A percentile compares a stretch with the other conserved stretches of the same genome.
Evolutionary conservation across 176 grass and related monocot genomes (phyloP).

Genomic region (Thalia dealbata): DNA sequence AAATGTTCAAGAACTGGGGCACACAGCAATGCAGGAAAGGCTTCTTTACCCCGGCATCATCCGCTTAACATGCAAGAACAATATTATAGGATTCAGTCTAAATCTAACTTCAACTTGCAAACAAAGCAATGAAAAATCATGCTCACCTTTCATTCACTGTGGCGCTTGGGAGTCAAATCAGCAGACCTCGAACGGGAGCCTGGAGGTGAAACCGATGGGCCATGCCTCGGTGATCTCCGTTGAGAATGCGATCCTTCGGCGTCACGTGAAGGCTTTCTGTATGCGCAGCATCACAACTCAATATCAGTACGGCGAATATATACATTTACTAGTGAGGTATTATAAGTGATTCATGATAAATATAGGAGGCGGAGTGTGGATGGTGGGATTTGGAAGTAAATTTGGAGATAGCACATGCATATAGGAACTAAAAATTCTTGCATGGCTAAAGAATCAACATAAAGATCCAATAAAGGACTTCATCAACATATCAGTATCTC

Average conservation of each 20-base stretch:
- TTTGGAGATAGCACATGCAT: no score
- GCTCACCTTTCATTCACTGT: conserved; percentile 19
- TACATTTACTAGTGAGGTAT: neutral
- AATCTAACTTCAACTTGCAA: neutral
- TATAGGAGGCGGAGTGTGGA: no score
- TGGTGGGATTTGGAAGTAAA: no score
- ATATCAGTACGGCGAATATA: neutral
- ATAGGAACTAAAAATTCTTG: no score
- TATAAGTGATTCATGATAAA: neutral
- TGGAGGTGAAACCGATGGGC: conserved; percentile 33
- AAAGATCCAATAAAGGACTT: no score
- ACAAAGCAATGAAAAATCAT: neutral
- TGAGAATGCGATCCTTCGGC: conserved; percentile 29
- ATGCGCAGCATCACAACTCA: neutral
- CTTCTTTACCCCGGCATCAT: no score
- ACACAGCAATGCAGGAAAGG: no score
- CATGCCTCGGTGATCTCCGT: conserved; percentile 25
- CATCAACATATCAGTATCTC: no score
- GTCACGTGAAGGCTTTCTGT: conserved; percentile 3
- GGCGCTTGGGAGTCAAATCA: conserved; percentile 30
- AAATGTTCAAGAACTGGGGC: no score
- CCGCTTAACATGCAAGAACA: neutral
- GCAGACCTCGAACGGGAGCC: conserved; percentile 64
- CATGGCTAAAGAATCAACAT: no score
- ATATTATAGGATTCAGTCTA: neutral